Evolutionary conservation across 352 stramenopile species (phyloP).

Genomic region (Globisporangium sylvaticum): DNA sequence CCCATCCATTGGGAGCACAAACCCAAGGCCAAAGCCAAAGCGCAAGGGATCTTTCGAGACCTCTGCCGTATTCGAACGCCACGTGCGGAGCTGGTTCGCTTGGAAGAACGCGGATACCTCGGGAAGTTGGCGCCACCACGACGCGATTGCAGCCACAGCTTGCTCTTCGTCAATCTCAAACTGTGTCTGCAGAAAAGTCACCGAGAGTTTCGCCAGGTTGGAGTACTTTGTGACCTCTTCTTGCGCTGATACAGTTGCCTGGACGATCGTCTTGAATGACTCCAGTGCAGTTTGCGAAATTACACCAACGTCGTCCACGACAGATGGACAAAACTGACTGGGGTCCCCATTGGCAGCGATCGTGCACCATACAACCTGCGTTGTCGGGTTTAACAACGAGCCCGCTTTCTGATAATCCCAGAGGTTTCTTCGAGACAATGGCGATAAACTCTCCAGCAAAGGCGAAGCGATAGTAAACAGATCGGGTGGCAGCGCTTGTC

Average conservation of each 20-base stretch:
- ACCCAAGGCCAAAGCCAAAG: slow-evolving; percentile 42
- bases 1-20: slow-evolving; percentile 31
- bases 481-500: slow-evolving; percentile 7
- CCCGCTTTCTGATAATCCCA: slow-evolving; percentile 36
- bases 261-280: slow-evolving; percentile 28
- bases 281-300: slow-evolving; percentile 22
- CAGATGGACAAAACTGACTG: slow-evolving; percentile 23
- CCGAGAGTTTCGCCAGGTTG: slow-evolving; percentile 34
- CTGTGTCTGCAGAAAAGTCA: slow-evolving; percentile 31
- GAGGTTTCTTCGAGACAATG: slow-evolving; percentile 28
- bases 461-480: slow-evolving; percentile 11
- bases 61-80: slow-evolving; percentile 19
- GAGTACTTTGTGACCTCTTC: slow-evolving; percentile 24
- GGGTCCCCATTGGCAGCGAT: slow-evolving; percentile 17
- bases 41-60: slow-evolving; percentile 27
- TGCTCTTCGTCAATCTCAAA: slow-evolving; percentile 30
- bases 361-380: slow-evolving; percentile 44
- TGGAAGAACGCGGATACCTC: slow-evolving; percentile 45
- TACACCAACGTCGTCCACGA: slow-evolving; percentile 38
- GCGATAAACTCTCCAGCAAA: slow-evolving; percentile 12
- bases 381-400: slow-evolving; percentile 44
- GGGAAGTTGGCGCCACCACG: slow-evolving; percentile 40
- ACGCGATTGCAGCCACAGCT: slow-evolving; percentile 21
- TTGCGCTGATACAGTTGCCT: slow-evolving; percentile 21
- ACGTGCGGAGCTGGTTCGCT: slow-evolving; percentile 31